These are phyloP conservation scores for Pseudogymnoascus sp. DNA, from an alignment of 2,329 filamentous ascomycete species.

Conservation along the genomic window DNA sequence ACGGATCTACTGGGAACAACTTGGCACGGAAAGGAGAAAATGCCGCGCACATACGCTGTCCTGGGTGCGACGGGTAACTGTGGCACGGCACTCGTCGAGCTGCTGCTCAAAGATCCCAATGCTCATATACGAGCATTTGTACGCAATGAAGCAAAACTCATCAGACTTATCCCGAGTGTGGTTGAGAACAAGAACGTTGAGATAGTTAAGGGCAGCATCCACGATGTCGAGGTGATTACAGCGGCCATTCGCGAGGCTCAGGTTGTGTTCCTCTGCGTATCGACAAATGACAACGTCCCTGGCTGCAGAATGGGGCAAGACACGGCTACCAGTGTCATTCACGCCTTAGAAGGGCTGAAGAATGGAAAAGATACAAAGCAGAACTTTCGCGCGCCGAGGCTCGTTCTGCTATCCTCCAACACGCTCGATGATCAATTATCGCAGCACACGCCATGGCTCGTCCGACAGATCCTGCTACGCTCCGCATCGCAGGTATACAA, in stretches of 20 bases:
- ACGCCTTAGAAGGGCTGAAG: conserved; percentile 28
- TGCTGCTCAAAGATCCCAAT: conserved; percentile 28
- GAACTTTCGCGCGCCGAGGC: not conserved
- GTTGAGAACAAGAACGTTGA: conserved; percentile 27
- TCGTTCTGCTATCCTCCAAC: too few species aligned
- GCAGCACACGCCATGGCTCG: not conserved
- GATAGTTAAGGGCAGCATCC: conserved; percentile 35
- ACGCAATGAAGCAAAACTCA: conserved; percentile 35
- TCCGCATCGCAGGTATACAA: not conserved
- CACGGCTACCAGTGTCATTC: conserved; percentile 28
- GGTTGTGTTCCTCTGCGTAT: conserved; percentile 32
- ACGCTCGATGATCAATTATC: not conserved
- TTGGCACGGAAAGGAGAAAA: too few species aligned
- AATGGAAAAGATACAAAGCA: not conserved
- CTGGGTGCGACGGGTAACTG: conserved; percentile 37
- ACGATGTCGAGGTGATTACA: conserved; percentile 31
- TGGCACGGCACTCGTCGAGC: conserved; percentile 34
- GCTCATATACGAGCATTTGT: conserved; percentile 35
- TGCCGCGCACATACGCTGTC: conserved; percentile 29
- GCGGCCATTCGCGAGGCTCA: conserved; percentile 29
- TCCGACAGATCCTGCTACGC: not conserved
- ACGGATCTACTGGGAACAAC: too few species aligned
- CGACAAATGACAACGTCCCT: conserved; percentile 38
- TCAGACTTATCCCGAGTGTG: conserved; percentile 27
- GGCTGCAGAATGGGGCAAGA: conserved; percentile 32